phyloP scores from a whole-genome alignment of 2,329 filamentous ascomycete species.

The Delphinella strobiligena region DNA sequence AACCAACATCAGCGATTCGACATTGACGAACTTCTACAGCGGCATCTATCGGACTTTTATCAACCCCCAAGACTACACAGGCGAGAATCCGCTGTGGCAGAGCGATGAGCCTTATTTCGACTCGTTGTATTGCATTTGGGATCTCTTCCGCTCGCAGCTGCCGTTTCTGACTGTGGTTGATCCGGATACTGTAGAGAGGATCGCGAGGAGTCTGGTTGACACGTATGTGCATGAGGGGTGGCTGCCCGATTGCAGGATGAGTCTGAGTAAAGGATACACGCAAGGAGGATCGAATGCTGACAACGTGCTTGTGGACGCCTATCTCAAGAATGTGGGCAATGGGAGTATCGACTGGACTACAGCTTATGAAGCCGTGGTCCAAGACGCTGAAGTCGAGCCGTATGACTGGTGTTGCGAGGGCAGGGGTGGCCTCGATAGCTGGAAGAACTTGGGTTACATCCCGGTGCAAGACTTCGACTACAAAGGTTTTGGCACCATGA shows the following conservation, averaged over 20 bases:
- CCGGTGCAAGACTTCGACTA: slow-evolving; percentile 32
- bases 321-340: slow-evolving; percentile 53
- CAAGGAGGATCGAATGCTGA: slow-evolving; percentile 62
- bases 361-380: slow-evolving; percentile 50
- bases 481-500: slow-evolving; percentile 30
- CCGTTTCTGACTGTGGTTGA: slow-evolving; percentile 54
- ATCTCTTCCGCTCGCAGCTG: slow-evolving; percentile 51
- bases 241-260: slow-evolving; percentile 43
- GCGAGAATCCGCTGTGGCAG: slow-evolving; percentile 56
- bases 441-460: slow-evolving; percentile 37
- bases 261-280: slow-evolving; percentile 19
- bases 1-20: slow-evolving; percentile 20
- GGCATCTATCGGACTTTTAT: slow-evolving; percentile 59
- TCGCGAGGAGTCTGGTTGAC: slow-evolving; percentile 55
- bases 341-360: slow-evolving; percentile 51
- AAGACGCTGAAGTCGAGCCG: slow-evolving; percentile 53
- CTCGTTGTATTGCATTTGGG: slow-evolving; percentile 60
- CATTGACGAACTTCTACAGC: slow-evolving; percentile 35
- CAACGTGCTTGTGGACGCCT: slow-evolving; percentile 61
- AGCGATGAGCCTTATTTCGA: slow-evolving; percentile 58
- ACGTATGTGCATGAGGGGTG: slow-evolving; percentile 59
- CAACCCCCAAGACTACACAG: slow-evolving; percentile 57
- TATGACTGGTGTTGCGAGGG: slow-evolving; percentile 56
- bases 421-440: slow-evolving; percentile 56
- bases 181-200: slow-evolving; percentile 50